phyloP scores from a whole-genome alignment of 176 grass and related monocot genomes.

The Carex cristatella region DNA sequence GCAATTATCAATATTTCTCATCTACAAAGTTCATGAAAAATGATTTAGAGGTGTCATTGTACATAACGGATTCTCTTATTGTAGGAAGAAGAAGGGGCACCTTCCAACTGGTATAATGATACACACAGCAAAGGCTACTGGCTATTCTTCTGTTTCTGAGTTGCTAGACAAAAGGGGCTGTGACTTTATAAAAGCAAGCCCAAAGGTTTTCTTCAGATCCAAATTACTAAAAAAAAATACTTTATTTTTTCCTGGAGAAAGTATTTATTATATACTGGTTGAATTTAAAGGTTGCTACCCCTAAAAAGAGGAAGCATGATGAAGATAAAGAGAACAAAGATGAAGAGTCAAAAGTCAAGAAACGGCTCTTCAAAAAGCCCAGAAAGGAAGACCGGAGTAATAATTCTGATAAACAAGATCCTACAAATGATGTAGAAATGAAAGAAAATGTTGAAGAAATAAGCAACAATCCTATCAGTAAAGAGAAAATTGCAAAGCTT shows the following conservation, averaged over 20 bases:
- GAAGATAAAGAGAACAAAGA: constrained; percentile 23
- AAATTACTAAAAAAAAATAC: background rate
- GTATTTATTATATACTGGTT: background rate
- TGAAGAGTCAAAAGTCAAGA: constrained; percentile 3
- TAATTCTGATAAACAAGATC: background rate
- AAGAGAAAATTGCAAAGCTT: background rate
- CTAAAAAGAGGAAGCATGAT: constrained; percentile 15
- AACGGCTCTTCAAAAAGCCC: constrained; percentile 23
- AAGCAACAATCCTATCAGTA: background rate
- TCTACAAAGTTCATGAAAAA: background rate
- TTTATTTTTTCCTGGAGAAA: background rate
- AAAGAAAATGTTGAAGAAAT: constrained; percentile 29
- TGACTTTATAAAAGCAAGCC: constrained; percentile 28
- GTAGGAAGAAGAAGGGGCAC: constrained; percentile 85
- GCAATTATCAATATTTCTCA: background rate
- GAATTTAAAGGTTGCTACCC: background rate
- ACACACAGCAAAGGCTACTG: constrained; percentile 78
- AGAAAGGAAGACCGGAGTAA: background rate
- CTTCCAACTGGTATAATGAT: constrained; percentile 70
- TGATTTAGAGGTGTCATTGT: background rate
- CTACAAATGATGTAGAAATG: constrained; percentile 19
- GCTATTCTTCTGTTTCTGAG: constrained; percentile 61
- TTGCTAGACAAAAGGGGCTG: constrained; percentile 43
- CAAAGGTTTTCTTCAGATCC: constrained; percentile 6
- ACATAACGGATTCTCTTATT: background rate